phyloP scores from a whole-genome alignment of 139 green algal species.

The Closterium sp. region DNA sequence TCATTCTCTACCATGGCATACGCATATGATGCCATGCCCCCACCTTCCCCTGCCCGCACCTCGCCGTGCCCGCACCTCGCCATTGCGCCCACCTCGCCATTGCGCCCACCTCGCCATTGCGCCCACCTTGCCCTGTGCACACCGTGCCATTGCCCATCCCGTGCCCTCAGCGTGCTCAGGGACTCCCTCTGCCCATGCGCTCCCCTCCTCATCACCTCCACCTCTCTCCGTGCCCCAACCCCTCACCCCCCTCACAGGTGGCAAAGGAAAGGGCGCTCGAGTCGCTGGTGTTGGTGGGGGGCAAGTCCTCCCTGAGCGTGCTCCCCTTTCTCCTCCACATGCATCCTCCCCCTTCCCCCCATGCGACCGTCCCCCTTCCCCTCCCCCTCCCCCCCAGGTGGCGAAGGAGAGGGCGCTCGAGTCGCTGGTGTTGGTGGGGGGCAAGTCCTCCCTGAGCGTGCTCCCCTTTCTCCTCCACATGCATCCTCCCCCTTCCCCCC shows the following conservation, averaged over 20 bases:
- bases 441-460: conserved; percentile 79
- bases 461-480: not conserved
- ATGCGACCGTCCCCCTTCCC: too few species aligned
- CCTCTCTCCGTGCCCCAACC: not conserved
- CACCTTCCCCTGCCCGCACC: too few species aligned
- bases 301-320: conserved; percentile 80
- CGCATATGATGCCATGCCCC: too few species aligned
- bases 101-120: not conserved
- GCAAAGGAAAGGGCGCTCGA: conserved; percentile 89
- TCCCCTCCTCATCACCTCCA: not conserved
- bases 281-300: conserved; percentile 69
- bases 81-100: too few species aligned
- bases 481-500: not conserved
- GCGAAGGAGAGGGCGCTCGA: conserved; percentile 94
- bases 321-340: not conserved
- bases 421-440: conserved; percentile 68
- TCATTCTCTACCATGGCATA: too few species aligned
- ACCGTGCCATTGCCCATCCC: too few species aligned
- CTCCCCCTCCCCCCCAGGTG: conserved; percentile 17
- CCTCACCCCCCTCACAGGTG: conserved; percentile 31
- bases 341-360: too few species aligned
- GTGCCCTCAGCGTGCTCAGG: too few species aligned
- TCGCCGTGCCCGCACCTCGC: not conserved
- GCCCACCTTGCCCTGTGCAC: too few species aligned
- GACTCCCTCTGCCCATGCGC: too few species aligned